phyloP scores from a whole-genome alignment of 176 grass and related monocot genomes.

The Eleusine indica region DNA sequence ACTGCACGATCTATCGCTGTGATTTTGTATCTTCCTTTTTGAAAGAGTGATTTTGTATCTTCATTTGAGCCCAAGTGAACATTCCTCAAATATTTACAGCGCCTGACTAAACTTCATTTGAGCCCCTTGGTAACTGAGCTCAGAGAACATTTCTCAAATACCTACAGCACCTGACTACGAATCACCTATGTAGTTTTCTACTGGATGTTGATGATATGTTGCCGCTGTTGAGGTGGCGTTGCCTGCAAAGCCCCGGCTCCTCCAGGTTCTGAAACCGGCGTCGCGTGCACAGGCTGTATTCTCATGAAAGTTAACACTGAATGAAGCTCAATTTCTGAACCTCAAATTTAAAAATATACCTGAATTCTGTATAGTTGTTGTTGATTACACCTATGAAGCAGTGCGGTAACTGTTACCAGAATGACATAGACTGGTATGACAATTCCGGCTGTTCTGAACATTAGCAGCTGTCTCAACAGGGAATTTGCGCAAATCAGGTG shows the following conservation, averaged over 20 bases:
- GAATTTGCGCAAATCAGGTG: conserved; percentile 16
- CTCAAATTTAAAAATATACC: neutral
- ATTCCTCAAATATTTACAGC: conserved; percentile 39
- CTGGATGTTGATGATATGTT: conserved; percentile 44
- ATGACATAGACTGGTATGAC: conserved; percentile 66
- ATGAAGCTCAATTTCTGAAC: neutral
- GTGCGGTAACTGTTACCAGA: conserved; percentile 42
- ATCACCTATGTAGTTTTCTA: conserved; percentile 31
- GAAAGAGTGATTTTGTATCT: too few relatives aligned
- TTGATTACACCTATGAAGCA: conserved; percentile 41
- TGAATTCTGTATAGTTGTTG: conserved; percentile 37
- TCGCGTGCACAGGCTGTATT: conserved; percentile 23
- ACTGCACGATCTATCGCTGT: neutral
- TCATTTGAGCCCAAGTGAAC: too few relatives aligned
- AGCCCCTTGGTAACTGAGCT: neutral
- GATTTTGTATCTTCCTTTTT: conserved; percentile 5
- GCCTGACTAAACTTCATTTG: conserved; percentile 17
- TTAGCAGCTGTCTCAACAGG: conserved; percentile 39
- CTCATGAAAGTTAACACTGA: conserved; percentile 3
- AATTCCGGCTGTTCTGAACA: conserved; percentile 66
- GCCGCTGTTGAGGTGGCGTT: conserved; percentile 32
- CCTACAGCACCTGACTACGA: conserved; percentile 31
- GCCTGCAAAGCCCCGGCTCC: conserved; percentile 26
- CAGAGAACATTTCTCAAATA: conserved; percentile 14
- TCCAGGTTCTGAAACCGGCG: conserved; percentile 26